Evolutionary conservation across 768 basidiomycete genomes (phyloP), one percentile per base, ranked within the genome.

Genomic region (Lanmaoa pseudosensibilis): DNA sequence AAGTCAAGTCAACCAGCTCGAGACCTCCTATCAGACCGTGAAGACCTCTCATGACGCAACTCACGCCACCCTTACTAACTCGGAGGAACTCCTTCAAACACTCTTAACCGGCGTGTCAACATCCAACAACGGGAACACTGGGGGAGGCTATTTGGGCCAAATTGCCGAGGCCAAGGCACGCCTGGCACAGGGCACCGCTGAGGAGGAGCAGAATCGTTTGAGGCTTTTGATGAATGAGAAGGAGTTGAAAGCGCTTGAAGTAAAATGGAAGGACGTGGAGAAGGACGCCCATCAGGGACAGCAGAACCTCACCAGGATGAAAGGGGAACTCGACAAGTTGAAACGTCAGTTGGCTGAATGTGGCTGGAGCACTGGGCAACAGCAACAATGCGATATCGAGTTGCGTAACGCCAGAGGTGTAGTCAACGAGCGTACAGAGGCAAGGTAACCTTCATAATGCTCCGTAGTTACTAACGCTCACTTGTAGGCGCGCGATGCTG

Each of bases 121-220:
- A 5, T 80, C 76, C 39, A 80, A 80, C 49, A 73, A 78, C 30
- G 84, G 83, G 55, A 85, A 84, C 39, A 82, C 84, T 18, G 87
- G 90, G 10, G 93, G 94, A 3, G 97, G 97, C 0, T 98, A 98
- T 72, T 88, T 98, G 85, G 97, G 94, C 19, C 95, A 98, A 70
- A 83, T 99, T 40, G 90, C 94, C 1, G 86, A 92, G 15, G 91
- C 94, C 0, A 85, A 86, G 63, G 83, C 83, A 2, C 83, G 85
- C 3, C 74, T 88, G 0, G 85, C 93, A 0, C 88, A 91, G 51
- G 88, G 86, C 0, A 77, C 81, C 9, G 87, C 94, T 0, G 94
- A 94, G 63, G 91, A 92, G 61, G 88, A 95, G 65, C 92, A 95
- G 67, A 82, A 79, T 51, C 85, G 85, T 44, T 78, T 87, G 43